Conservation (phyloP, 352 stramenopile species). For the Globisporangium spiculum region DNA sequence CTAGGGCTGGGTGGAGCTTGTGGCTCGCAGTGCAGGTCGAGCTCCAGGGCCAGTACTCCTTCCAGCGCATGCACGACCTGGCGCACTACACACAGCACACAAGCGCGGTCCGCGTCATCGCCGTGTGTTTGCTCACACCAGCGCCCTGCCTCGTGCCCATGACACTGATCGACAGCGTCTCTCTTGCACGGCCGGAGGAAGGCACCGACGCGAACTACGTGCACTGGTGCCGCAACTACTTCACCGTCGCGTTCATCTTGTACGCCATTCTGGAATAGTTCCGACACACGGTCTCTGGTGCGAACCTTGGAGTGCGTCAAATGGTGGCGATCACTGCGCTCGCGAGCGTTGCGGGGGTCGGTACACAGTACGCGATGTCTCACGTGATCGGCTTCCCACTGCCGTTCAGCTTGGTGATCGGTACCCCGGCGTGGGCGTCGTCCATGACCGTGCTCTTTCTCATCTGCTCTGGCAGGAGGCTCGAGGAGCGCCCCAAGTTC, state of each 20-base stretch:
- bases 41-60: conserved; percentile 36
- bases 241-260: conserved; percentile 30
- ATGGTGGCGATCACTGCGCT: conserved; percentile 9
- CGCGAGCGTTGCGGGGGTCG: conserved; percentile 20
- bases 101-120: background rate
- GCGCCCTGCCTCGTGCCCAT: conserved; percentile 29
- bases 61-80: conserved; percentile 20
- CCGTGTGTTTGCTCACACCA: conserved; percentile 26
- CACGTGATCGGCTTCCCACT: conserved; percentile 38
- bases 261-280: conserved; percentile 32
- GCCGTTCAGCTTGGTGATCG: conserved; percentile 31
- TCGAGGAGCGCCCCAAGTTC: conserved; percentile 20
- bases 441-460: conserved; percentile 25
- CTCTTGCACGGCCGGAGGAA: conserved; percentile 18
- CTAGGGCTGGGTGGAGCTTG: background rate
- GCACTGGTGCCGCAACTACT: conserved; percentile 29
- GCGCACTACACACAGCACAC: background rate
- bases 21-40: conserved; percentile 31
- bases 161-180: conserved; percentile 27
- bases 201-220: conserved; percentile 33
- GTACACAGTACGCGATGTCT: conserved; percentile 26
- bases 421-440: conserved; percentile 20
- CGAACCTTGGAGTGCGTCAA: conserved; percentile 12
- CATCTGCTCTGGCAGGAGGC: conserved; percentile 21
- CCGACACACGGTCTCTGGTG: conserved; percentile 7